phyloP scores from a whole-genome alignment of 163 green algal genomes.

The Scenedesmus sp. region DNA sequence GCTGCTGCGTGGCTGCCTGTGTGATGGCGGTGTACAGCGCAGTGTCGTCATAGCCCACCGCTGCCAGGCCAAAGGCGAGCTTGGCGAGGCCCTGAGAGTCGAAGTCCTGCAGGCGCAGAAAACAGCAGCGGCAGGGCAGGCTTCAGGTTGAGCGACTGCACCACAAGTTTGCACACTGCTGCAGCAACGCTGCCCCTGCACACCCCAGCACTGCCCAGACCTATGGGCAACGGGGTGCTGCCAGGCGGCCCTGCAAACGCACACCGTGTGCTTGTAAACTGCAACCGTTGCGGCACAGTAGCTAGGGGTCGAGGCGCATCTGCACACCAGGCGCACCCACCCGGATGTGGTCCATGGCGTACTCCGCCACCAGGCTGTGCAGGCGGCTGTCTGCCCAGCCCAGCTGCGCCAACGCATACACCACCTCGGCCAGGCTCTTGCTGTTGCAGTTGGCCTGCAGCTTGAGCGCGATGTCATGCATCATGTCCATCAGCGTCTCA shows the following conservation, averaged over 20 bases:
- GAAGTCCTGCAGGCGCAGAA: constrained; percentile 50
- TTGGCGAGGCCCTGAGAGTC: constrained; percentile 45
- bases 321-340: neutral
- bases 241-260: neutral
- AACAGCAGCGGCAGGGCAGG: neutral
- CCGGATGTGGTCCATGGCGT: constrained; percentile 54
- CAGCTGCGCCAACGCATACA: constrained; percentile 45
- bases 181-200: neutral
- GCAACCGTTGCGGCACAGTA: neutral
- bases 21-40: constrained; percentile 46
- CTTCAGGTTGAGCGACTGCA: too few relatives aligned
- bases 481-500: constrained; percentile 51
- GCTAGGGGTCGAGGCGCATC: neutral
- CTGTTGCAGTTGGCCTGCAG: constrained; percentile 52
- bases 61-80: constrained; percentile 42
- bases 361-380: constrained; percentile 47
- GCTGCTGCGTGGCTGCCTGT: neutral
- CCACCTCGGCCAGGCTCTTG: constrained; percentile 50
- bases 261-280: too few relatives aligned
- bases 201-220: neutral
- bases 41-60: constrained; percentile 50
- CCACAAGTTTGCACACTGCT: too few relatives aligned
- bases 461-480: constrained; percentile 54
- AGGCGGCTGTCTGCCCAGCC: constrained; percentile 53
- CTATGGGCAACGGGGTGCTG: too few relatives aligned